These are phyloP conservation scores for Kluyveromyces nonfermentans DNA, from an alignment of 805 yeast species.

Conservation along the genomic window DNA sequence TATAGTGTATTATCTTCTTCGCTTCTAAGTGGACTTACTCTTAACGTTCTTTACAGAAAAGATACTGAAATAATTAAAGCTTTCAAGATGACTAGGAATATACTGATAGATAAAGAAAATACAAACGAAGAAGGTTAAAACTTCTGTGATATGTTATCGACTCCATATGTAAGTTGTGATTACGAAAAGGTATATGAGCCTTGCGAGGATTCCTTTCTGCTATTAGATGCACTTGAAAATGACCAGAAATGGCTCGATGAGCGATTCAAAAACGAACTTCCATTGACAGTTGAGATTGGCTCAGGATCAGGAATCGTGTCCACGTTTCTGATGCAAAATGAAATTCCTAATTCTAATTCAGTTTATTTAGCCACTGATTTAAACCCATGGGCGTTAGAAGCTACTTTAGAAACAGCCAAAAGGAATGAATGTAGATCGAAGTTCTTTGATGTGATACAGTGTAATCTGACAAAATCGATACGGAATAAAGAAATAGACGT, in stretches of 20 bases:
- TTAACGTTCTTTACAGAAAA: too few species aligned
- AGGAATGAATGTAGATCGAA: slow-evolving; percentile 22
- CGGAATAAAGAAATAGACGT: slow-evolving; percentile 47
- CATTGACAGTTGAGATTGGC: slow-evolving; percentile 75
- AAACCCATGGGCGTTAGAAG: slow-evolving; percentile 64
- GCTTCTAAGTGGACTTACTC: too few species aligned
- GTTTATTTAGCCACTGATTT: slow-evolving; percentile 66
- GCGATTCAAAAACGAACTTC: slow-evolving; percentile 27
- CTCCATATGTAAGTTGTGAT: slow-evolving; percentile 59
- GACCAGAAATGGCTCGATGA: slow-evolving; percentile 34
- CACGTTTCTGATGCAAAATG: slow-evolving; percentile 53
- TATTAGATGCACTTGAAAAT: slow-evolving; percentile 70
- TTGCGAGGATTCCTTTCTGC: slow-evolving; percentile 80
- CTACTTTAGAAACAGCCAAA: slow-evolving; percentile 39
- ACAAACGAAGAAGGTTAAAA: neutral
- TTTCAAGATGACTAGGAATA: neutral
- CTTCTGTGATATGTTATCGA: slow-evolving; percentile 52
- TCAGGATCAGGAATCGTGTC: slow-evolving; percentile 88
- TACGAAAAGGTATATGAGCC: slow-evolving; percentile 85
- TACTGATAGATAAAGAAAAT: neutral
- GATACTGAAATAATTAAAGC: neutral
- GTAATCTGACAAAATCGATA: slow-evolving; percentile 47
- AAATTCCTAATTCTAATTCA: slow-evolving; percentile 34
- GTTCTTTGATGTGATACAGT: slow-evolving; percentile 42
- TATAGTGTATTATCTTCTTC: neutral